phyloP scores from a whole-genome alignment of 2,329 filamentous ascomycete genomes.

The Penicillium psychrosexuale region DNA sequence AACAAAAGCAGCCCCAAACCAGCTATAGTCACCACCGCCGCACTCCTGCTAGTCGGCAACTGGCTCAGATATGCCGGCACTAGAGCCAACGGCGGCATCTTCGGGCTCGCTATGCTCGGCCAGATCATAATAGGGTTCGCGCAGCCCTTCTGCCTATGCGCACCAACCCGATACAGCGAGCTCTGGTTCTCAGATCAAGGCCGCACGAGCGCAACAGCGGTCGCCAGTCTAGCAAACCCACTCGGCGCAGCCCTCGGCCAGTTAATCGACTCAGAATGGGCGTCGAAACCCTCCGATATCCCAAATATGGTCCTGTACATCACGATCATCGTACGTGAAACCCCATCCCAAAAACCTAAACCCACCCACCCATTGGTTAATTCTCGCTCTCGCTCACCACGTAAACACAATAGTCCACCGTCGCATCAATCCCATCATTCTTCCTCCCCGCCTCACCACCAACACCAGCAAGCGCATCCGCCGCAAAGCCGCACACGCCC shows the following conservation, averaged over 20 bases:
- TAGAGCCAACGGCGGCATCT: constrained; percentile 58
- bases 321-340: constrained; percentile 68
- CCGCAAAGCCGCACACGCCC: constrained; percentile 54
- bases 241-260: constrained; percentile 86
- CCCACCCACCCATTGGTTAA: not conserved
- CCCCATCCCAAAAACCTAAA: not conserved
- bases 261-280: constrained; percentile 78
- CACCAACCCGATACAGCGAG: constrained; percentile 87
- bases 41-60: constrained; percentile 76
- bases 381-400: not conserved
- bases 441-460: constrained; percentile 76
- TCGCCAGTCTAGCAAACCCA: constrained; percentile 83
- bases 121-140: constrained; percentile 86
- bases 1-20: constrained; percentile 73
- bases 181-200: constrained; percentile 88
- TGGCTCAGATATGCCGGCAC: constrained; percentile 84
- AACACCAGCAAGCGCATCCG: constrained; percentile 70
- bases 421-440: constrained; percentile 70
- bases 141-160: constrained; percentile 87
- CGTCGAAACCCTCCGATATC: constrained; percentile 60
- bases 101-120: constrained; percentile 79
- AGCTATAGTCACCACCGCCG: constrained; percentile 70
- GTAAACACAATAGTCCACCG: constrained; percentile 49
- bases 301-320: constrained; percentile 82
- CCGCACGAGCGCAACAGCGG: constrained; percentile 79